Evolutionary conservation across 345 rosid genomes (phyloP), one percentile per base, ranked within the genome.

Genomic region (Corchorus olitorius): DNA sequence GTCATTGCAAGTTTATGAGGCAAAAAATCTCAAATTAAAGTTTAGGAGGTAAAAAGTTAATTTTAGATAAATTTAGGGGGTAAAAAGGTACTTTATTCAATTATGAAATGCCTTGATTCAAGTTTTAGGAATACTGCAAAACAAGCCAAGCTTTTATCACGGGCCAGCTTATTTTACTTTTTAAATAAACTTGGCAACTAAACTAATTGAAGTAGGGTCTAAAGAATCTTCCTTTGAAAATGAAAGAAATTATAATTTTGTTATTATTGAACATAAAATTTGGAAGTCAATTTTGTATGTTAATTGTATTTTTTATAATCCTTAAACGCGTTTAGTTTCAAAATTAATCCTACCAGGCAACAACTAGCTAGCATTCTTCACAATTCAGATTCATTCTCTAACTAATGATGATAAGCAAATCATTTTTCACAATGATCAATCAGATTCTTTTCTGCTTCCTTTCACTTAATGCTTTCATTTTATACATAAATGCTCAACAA

Each of bases 401-500:
- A n/a, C n/a, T 27, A 27, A 27, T 27, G 27, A 27, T 27, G 27
- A 68, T 49, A 43, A 15, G 13, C 19, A 48, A 22, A 68, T 53
- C n/a, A 12, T 19, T 4, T 49, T 68, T 61, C 69, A 63, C 63
- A 65, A 73, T 81, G 82, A 33, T 27, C 27, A 27, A 43, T 50
- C 59, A 20, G 4, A 27, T 80, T 27, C 59, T 80, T 20, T 46
- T 78, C 58, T 16, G 48, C 59, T 49, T 78, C 50, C n/a, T 78
- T 62, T 3, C 54, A 2, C 46, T 74, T 3, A 7, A 11, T 15
- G 43, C 71, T 41, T 20, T 82, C 72, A 49, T n/a, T 68, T 59
- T 70, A 53, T 9, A 7, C 9, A 41, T n/a, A 50, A 59, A 15
- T 19, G 79, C 87, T 60, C 84, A 75, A 43, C 88, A 86, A 63